These are phyloP conservation scores for Neoboletus subvelutipes DNA, from an alignment of 768 basidiomycete genomes.

Conservation along the genomic window DNA sequence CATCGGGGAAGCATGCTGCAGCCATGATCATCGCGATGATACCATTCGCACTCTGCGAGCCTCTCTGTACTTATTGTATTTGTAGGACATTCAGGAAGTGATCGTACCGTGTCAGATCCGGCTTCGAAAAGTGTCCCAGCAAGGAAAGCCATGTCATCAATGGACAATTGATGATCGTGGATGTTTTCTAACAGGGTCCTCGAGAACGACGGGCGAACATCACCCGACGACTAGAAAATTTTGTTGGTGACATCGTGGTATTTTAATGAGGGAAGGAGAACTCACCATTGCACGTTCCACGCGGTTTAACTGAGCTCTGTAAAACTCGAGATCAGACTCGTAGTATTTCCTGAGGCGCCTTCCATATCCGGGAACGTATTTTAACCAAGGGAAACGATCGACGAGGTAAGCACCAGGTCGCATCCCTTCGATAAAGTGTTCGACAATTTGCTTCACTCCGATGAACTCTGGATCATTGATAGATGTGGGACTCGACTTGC, in stretches of 20 bases:
- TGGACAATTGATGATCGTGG: slow-evolving; percentile 45
- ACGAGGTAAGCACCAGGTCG: no score
- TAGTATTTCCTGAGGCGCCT: no score
- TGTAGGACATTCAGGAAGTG: neutral
- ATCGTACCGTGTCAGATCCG: slow-evolving; percentile 51
- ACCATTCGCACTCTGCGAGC: neutral
- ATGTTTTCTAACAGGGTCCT: slow-evolving; percentile 55
- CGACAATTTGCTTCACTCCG: slow-evolving; percentile 14
- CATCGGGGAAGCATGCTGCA: no score
- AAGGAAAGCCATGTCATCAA: slow-evolving; percentile 56
- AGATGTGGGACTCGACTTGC: slow-evolving; percentile 18
- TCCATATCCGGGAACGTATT: no score
- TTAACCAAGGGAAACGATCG: no score
- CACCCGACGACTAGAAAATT: slow-evolving; percentile 6
- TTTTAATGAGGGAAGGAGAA: no score
- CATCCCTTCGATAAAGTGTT: no score
- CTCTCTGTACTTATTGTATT: neutral
- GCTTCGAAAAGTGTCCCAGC: slow-evolving; percentile 61
- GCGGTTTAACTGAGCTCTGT: no score
- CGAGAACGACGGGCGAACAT: slow-evolving; percentile 40
- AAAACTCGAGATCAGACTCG: no score
- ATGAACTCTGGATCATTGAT: slow-evolving; percentile 25
- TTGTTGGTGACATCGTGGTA: no score
- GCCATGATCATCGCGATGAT: slow-evolving; percentile 49
- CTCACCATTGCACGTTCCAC: no score